phyloP scores from a whole-genome alignment of 768 basidiomycete genomes.

The Boletales sp. region DNA sequence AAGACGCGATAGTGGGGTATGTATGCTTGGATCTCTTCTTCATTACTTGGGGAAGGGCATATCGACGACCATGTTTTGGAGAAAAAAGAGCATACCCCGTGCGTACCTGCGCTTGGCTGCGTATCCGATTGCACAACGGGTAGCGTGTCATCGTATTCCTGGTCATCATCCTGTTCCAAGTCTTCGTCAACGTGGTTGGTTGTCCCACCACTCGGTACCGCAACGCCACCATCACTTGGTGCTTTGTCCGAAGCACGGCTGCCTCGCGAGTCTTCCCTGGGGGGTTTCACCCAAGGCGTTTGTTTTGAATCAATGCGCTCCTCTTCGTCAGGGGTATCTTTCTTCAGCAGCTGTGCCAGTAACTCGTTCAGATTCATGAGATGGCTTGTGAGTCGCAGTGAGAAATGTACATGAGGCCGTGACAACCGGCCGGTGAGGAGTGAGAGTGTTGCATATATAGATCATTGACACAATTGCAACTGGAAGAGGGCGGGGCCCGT shows the following conservation, averaged over 20 bases:
- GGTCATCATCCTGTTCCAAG: conserved; percentile 9
- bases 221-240: not conserved
- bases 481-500: not conserved
- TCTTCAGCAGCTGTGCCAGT: conserved; percentile 3
- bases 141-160: conserved; percentile 3
- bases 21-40: conserved; percentile 31
- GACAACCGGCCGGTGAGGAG: too few relatives aligned
- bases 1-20: conserved; percentile 58
- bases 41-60: conserved; percentile 17
- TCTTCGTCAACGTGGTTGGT: conserved; percentile 1
- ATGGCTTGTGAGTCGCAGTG: not conserved
- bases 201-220: not conserved
- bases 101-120: not conserved
- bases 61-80: conserved; percentile 8
- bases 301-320: not conserved
- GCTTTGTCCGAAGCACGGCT: not conserved
- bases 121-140: not conserved
- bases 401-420: conserved; percentile 5
- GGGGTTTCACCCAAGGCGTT: not conserved
- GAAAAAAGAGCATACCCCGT: not conserved
- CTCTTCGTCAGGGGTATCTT: conserved; percentile 19
- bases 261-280: not conserved
- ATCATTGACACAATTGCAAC: not conserved
- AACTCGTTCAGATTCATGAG: conserved; percentile 13
- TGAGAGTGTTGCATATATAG: not conserved